Conservation (phyloP, 164 flowering plant species). For the Vitis rotundifolia region DNA sequence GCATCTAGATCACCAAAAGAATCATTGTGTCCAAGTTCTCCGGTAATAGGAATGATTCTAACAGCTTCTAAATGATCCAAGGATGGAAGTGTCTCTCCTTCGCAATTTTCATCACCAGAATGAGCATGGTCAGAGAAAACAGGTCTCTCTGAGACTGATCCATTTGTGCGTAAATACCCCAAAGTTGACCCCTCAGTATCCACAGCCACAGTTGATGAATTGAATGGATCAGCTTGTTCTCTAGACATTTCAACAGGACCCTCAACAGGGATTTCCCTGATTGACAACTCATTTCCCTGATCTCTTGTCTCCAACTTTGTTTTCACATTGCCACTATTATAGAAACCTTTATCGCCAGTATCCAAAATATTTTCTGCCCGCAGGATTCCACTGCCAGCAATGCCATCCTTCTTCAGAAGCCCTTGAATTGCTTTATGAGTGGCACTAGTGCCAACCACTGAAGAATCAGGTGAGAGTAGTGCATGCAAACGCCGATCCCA, state of each 20-base stretch:
- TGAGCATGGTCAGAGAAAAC: constrained; percentile 8
- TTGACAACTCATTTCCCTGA: constrained; percentile 9
- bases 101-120: constrained; percentile 10
- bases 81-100: constrained; percentile 7
- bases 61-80: constrained; percentile 21
- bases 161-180: background rate
- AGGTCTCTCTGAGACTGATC: background rate
- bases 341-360: constrained; percentile 4
- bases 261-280: constrained; percentile 20
- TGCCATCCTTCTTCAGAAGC: constrained; percentile 23
- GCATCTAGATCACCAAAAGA: constrained; percentile 16
- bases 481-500: constrained; percentile 79
- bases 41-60: constrained; percentile 22
- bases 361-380: constrained; percentile 4
- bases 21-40: constrained; percentile 11
- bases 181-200: constrained; percentile 5
- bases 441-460: constrained; percentile 4
- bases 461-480: constrained; percentile 37
- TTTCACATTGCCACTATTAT: constrained; percentile 17
- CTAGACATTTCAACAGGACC: constrained; percentile 9
- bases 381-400: constrained; percentile 7
- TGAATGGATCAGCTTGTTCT: constrained; percentile 7
- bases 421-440: constrained; percentile 20
- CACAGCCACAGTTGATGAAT: constrained; percentile 8
- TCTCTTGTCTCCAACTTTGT: constrained; percentile 18